A percentile compares a stretch with the other conserved stretches of the same genome.
Conservation (phyloP, 2,329 filamentous ascomycete genomes). For the Arthrobotrys conoides region DNA sequence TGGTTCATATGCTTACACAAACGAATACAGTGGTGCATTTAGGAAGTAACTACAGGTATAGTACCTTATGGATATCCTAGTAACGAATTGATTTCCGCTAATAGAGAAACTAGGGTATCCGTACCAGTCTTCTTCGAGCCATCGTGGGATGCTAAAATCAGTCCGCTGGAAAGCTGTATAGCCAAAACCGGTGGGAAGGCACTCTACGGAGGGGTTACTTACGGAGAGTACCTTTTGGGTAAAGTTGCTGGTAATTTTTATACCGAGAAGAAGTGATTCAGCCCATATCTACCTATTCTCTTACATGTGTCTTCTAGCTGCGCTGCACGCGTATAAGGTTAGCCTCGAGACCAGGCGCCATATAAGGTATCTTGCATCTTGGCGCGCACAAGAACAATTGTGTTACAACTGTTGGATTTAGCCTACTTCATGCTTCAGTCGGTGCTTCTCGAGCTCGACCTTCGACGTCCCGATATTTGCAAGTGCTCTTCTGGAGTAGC, state of each 20-base stretch:
- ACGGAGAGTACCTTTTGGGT: slow-evolving; percentile 68
- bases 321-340: too few relatives aligned
- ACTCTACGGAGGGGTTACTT: slow-evolving; percentile 65
- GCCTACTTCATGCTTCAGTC: too few relatives aligned
- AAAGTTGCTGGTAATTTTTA: slow-evolving; percentile 69
- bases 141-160: slow-evolving; percentile 67
- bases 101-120: slow-evolving; percentile 54
- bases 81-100: background rate
- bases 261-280: background rate
- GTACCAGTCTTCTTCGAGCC: slow-evolving; percentile 71
- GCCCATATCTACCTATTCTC: too few relatives aligned
- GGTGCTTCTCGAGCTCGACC: too few relatives aligned
- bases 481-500: too few relatives aligned
- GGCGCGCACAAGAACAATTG: too few relatives aligned
- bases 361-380: too few relatives aligned
- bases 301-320: too few relatives aligned
- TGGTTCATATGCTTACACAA: background rate
- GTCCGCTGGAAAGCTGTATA: slow-evolving; percentile 67
- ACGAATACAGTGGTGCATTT: slow-evolving; percentile 67
- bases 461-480: too few relatives aligned
- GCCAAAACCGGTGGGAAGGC: slow-evolving; percentile 64
- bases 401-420: too few relatives aligned
- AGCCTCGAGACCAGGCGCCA: too few relatives aligned
- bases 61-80: background rate
- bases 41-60: slow-evolving; percentile 66